Conservation (phyloP, 2,329 filamentous ascomycete genomes). For the Botrytis hyacinthi region DNA sequence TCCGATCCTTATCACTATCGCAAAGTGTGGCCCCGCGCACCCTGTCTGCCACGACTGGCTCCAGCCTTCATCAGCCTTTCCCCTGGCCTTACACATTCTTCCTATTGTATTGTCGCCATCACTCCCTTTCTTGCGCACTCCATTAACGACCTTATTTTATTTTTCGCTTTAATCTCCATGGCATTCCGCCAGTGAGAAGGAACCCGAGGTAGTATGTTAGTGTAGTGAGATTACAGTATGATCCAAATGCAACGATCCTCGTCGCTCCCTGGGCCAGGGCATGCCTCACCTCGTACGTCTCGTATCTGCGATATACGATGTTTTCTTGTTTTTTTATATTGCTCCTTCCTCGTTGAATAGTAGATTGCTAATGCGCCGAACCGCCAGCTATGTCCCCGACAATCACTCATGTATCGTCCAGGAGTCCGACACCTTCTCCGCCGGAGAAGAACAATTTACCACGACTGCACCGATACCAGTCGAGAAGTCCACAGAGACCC, state of each 20-base stretch:
- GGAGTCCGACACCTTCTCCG: slow-evolving; percentile 55
- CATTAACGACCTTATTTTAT: background rate
- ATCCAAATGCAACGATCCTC: slow-evolving; percentile 41
- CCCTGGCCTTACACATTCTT: background rate
- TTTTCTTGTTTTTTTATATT: background rate
- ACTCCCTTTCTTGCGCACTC: slow-evolving; percentile 3
- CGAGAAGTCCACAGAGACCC: slow-evolving; percentile 54
- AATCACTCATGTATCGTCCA: slow-evolving; percentile 50
- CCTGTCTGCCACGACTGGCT: slow-evolving; percentile 14
- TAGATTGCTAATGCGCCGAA: slow-evolving; percentile 22
- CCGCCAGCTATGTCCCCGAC: slow-evolving; percentile 51
- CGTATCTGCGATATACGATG: slow-evolving; percentile 15
- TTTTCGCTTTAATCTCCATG: background rate
- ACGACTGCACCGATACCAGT: slow-evolving; percentile 51
- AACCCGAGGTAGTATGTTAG: slow-evolving; percentile 6
- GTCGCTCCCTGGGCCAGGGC: slow-evolving; percentile 39
- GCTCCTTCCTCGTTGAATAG: background rate
- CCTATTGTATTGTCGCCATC: slow-evolving; percentile 10
- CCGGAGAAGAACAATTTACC: slow-evolving; percentile 50
- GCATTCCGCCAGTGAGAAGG: background rate
- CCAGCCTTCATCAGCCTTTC: slow-evolving; percentile 20
- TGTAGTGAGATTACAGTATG: slow-evolving; percentile 38
- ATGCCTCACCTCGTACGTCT: slow-evolving; percentile 40
- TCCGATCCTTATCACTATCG: slow-evolving; percentile 9
- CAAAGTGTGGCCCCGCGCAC: slow-evolving; percentile 12